Conservation (phyloP, 768 basidiomycete species). For the Gelatoporia subvermispora region DNA sequence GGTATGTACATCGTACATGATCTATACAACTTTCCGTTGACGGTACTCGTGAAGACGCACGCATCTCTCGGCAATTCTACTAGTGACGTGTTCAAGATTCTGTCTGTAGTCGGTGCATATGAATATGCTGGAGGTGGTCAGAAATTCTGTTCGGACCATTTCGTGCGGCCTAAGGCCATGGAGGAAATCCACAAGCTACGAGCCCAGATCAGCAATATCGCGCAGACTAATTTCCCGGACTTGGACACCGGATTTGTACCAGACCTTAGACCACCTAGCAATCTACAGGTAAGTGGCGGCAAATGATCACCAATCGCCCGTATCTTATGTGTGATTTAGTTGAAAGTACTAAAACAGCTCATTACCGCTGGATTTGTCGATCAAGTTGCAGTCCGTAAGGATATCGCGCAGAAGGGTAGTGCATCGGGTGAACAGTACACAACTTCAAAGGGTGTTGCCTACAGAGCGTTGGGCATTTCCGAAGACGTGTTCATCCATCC, state of each 20-base stretch:
- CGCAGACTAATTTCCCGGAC: slow-evolving; percentile 70
- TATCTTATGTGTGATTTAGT: slow-evolving; percentile 36
- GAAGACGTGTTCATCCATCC: slow-evolving; percentile 94
- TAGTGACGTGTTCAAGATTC: slow-evolving; percentile 82
- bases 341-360: slow-evolving; percentile 87
- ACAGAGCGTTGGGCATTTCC: slow-evolving; percentile 69
- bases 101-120: slow-evolving; percentile 96
- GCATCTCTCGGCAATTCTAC: slow-evolving; percentile 70
- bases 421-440: slow-evolving; percentile 63
- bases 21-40: neutral
- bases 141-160: slow-evolving; percentile 83
- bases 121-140: slow-evolving; percentile 83
- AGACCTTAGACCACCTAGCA: slow-evolving; percentile 70
- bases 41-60: slow-evolving; percentile 50
- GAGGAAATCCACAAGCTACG: slow-evolving; percentile 97
- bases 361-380: slow-evolving; percentile 90
- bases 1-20: slow-evolving; percentile 36
- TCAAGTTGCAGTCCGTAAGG: slow-evolving; percentile 89
- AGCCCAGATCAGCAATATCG: slow-evolving; percentile 82
- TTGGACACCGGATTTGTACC: slow-evolving; percentile 54
- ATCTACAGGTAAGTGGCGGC: slow-evolving; percentile 55
- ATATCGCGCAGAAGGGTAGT: slow-evolving; percentile 58
- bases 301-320: neutral
- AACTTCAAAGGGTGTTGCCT: slow-evolving; percentile 76
- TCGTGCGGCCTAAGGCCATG: slow-evolving; percentile 94